Evolutionary conservation across 176 grass and related monocot species (phyloP).

Genomic region (Paspalum vaginatum): DNA sequence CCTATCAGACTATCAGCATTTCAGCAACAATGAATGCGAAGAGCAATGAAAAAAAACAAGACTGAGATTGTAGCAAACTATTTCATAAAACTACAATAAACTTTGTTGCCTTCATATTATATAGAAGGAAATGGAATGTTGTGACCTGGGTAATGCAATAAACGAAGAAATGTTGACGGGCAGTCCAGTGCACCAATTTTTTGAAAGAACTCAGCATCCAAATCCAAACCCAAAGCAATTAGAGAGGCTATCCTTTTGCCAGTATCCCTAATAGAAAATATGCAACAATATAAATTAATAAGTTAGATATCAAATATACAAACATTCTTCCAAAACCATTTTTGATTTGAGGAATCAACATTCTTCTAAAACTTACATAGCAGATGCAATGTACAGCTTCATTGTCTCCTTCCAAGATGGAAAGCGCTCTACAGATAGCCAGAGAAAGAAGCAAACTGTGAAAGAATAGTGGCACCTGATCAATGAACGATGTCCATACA

Average conservation of each 20-base stretch:
- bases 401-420: constrained; percentile 77
- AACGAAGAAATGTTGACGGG: constrained; percentile 51
- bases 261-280: constrained; percentile 43
- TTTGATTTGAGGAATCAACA: not conserved
- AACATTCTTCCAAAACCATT: constrained; percentile 29
- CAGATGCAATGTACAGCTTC: constrained; percentile 51
- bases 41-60: not conserved
- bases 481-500: constrained; percentile 15
- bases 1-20: not conserved
- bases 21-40: constrained; percentile 8
- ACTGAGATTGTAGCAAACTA: not conserved
- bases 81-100: constrained; percentile 23
- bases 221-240: constrained; percentile 70
- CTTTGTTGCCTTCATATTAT: constrained; percentile 4
- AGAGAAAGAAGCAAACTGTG: constrained; percentile 25
- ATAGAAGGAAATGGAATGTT: constrained; percentile 17
- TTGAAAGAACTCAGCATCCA: constrained; percentile 72
- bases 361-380: constrained; percentile 63
- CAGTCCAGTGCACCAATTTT: constrained; percentile 35
- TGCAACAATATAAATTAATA: not conserved
- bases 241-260: constrained; percentile 63
- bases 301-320: not conserved
- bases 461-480: not conserved
- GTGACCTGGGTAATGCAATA: constrained; percentile 82
- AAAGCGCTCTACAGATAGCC: constrained; percentile 55